Conservation (phyloP, 2,329 filamentous ascomycete species). For the Boeremia lycopersici region DNA sequence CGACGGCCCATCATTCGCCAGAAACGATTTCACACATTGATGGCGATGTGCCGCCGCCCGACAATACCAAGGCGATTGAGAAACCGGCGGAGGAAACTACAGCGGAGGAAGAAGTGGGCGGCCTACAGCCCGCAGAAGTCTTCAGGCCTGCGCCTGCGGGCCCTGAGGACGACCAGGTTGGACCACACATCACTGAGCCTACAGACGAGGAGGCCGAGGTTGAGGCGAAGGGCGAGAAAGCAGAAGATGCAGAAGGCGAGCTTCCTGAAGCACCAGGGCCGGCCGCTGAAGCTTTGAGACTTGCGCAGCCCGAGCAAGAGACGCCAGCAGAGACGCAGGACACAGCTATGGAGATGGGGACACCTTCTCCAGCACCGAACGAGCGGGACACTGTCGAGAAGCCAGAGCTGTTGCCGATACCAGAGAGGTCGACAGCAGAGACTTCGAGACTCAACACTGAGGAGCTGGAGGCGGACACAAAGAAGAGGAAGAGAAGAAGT, state of each 20-base stretch:
- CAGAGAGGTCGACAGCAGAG: constrained; percentile 37
- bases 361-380: constrained; percentile 28
- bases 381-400: constrained; percentile 44
- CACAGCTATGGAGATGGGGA: constrained; percentile 8
- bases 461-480: constrained; percentile 46
- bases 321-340: constrained; percentile 6
- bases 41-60: constrained; percentile 23
- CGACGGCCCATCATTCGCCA: constrained; percentile 24
- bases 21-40: constrained; percentile 33
- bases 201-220: constrained; percentile 19
- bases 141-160: constrained; percentile 25
- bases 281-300: constrained; percentile 29
- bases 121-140: constrained; percentile 20
- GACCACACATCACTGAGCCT: constrained; percentile 25
- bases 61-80: constrained; percentile 20
- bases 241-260: constrained; percentile 9
- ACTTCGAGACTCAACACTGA: constrained; percentile 45
- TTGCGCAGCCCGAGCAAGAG: constrained; percentile 16
- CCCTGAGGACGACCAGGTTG: constrained; percentile 24
- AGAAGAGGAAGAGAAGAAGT: constrained; percentile 52
- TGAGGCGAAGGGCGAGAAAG: constrained; percentile 4
- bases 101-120: constrained; percentile 23
- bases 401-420: constrained; percentile 32
- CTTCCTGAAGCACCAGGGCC: constrained; percentile 30
- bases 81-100: constrained; percentile 24